Evolutionary conservation across 306 rosid species (phyloP).

Genomic region (Adenanthera pavonina): DNA sequence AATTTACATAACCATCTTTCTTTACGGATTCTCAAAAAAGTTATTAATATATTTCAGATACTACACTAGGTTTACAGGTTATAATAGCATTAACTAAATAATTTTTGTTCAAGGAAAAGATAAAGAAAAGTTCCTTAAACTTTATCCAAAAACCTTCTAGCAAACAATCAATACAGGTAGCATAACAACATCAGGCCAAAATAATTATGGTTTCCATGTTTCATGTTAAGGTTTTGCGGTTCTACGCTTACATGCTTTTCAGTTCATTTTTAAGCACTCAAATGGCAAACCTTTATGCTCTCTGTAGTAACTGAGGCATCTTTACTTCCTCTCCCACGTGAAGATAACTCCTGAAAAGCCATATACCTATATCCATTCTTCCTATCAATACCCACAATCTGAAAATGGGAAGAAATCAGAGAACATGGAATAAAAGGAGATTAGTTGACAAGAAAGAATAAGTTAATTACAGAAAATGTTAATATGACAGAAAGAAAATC

Average conservation of each 20-base stretch:
- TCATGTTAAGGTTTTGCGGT: constrained; percentile 14
- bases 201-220: constrained; percentile 30
- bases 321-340: constrained; percentile 85
- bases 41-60: neutral
- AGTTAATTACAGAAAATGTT: neutral
- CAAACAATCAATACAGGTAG: constrained; percentile 3
- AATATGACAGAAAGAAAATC: neutral
- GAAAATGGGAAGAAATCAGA: constrained; percentile 43
- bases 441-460: constrained; percentile 28
- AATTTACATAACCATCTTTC: neutral
- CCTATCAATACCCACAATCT: constrained; percentile 92
- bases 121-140: neutral
- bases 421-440: constrained; percentile 26
- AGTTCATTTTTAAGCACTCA: constrained; percentile 35
- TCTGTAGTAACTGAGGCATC: constrained; percentile 61
- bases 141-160: neutral
- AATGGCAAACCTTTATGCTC: constrained; percentile 72
- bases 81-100: neutral
- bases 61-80: neutral
- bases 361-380: constrained; percentile 65
- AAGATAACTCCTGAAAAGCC: constrained; percentile 95
- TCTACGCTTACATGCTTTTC: neutral
- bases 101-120: neutral
- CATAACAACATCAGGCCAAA: neutral
- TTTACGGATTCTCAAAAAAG: neutral